Percentiles rank a stretch among this genome's conserved stretches.
Conservation (phyloP, 1,284 basidiomycete genomes). For the Leccinum subrobustum region DNA sequence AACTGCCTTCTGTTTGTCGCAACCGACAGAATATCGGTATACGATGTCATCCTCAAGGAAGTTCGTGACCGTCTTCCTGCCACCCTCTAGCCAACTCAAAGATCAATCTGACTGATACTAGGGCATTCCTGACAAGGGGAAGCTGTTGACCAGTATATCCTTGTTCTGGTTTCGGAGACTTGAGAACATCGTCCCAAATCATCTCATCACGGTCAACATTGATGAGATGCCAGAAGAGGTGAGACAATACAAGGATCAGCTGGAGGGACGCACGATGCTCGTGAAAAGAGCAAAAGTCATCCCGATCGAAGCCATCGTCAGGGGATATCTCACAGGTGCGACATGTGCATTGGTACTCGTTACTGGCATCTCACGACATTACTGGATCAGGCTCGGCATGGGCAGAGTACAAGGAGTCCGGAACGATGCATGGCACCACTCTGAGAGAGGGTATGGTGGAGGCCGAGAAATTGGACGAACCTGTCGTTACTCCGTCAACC, state of each 20-base stretch:
- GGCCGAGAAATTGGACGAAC: slow-evolving; percentile 77
- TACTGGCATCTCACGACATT: slow-evolving; percentile 10
- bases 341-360: slow-evolving; percentile 20
- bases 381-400: slow-evolving; percentile 80
- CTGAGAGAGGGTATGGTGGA: slow-evolving; percentile 83
- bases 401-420: slow-evolving; percentile 87
- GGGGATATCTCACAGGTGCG: slow-evolving; percentile 92
- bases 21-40: slow-evolving; percentile 94
- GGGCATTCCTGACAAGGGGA: slow-evolving; percentile 95
- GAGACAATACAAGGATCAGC: slow-evolving; percentile 63
- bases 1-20: slow-evolving; percentile 89
- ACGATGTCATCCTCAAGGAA: slow-evolving; percentile 92
- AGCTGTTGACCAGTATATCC: slow-evolving; percentile 87
- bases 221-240: slow-evolving; percentile 77
- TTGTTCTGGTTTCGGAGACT: slow-evolving; percentile 95
- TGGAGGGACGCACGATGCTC: slow-evolving; percentile 88
- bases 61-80: slow-evolving; percentile 46
- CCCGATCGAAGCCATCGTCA: slow-evolving; percentile 95
- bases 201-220: slow-evolving; percentile 76
- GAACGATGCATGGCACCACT: slow-evolving; percentile 87
- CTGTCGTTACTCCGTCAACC: slow-evolving; percentile 95
- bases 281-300: slow-evolving; percentile 89
- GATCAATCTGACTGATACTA: slow-evolving; percentile 32
- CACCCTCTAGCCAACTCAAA: slow-evolving; percentile 2
- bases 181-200: slow-evolving; percentile 77